Base-by-base conservation (phyloP, 352 stramenopile genomes). In the Phytophthora multivora region DNA sequence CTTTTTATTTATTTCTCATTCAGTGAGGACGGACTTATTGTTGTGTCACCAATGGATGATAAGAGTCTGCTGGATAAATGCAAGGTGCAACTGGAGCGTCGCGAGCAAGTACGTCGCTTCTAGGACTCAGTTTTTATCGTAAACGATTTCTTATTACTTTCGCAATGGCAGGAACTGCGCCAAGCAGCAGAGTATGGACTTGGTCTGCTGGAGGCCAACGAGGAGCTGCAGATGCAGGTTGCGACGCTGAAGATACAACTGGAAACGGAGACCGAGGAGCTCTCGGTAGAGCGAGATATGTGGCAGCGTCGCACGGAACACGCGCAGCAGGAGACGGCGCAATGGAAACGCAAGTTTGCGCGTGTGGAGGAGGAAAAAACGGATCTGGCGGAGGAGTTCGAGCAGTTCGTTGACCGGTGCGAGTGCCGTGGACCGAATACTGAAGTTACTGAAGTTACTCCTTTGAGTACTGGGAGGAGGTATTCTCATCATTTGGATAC, bases 131-230 rank as follows among this genome's bases (percentile, higher is more conserved):
- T 45, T 41, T 36, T 40, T 53, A 45, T 39, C 3, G 46, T 28
- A 35, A 30, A 5, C 48, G 5, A 8, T n/a, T 63, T 26, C 35
- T 40, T 40, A 18, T 40, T 38, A 36, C n/a, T 51, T 57, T 33
- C 11, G 4, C 11, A 39, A 51, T 48, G n/a, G 26, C 33, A 96
- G 87, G 87, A 96, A 35, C 59, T 89, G 28, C 73, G 75, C 0
- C 82, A 94, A 38, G 87, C 87, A 15, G 87, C 82, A 5, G 82
- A 91, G 61, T 94, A 94, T 60, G 87, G 87, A 21, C 63, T 93
- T 11, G 79, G 75, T 26, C 73, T 96, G 30, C 56, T 96, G n/a
- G 77, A 87, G 33, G 64, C 68, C 28, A 94, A 96, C 51, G 85
- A 93, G 31, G 81, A 93, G 65, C 63, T 94, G 25, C 69, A 88